Conservation (phyloP, 129 eudicot species). For the Arctium lappa region DNA sequence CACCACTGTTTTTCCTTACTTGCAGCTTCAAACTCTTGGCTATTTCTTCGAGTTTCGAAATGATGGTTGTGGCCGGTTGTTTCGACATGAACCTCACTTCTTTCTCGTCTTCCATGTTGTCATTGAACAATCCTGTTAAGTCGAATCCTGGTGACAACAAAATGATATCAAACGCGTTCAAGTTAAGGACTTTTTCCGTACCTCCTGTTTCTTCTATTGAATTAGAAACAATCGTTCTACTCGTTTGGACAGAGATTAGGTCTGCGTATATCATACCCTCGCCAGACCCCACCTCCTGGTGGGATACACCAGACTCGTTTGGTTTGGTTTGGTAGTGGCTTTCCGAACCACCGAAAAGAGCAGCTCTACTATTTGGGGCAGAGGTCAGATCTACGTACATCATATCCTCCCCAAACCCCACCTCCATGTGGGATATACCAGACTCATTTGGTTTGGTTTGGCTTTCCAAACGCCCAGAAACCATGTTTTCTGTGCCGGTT, state of each 20-base stretch:
- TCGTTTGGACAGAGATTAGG: not conserved
- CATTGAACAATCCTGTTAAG: slow-evolving; percentile 55
- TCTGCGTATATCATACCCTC: not conserved
- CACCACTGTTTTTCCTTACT: slow-evolving; percentile 52
- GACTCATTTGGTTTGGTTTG: not conserved
- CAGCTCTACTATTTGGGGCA: not conserved
- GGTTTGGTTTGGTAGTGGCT: not conserved
- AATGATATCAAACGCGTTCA: slow-evolving; percentile 79
- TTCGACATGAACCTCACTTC: slow-evolving; percentile 47
- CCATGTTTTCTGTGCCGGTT: not conserved
- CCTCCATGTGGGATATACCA: not conserved
- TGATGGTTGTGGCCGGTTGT: slow-evolving; percentile 38
- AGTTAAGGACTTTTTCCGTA: slow-evolving; percentile 23
- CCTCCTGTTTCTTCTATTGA: slow-evolving; percentile 12
- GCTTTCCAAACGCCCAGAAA: not conserved
- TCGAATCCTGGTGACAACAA: slow-evolving; percentile 63
- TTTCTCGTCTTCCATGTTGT: slow-evolving; percentile 30
- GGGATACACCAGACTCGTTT: not conserved
- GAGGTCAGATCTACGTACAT: not conserved
- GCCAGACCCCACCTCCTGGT: not conserved
- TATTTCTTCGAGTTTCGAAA: slow-evolving; percentile 56
- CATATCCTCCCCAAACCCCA: not conserved
- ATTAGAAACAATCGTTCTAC: not conserved
- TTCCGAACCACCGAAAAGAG: not conserved
- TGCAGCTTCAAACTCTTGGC: slow-evolving; percentile 53